Conservation (phyloP, 164 flowering plant species). For the Vitis vinifera region ASM3070453v1 NC_081815.1:1354001-1354500, state of each 20-base stretch:
- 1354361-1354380: constrained; percentile 93
- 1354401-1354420: too few relatives aligned
- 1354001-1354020: constrained; percentile 13
- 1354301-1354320: constrained; percentile 88
- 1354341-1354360: constrained; percentile 90
- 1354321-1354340: constrained; percentile 72
- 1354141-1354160: constrained; percentile 22
- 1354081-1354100: not conserved
- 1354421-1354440: too few relatives aligned
- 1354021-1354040: constrained; percentile 4
- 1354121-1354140: constrained; percentile 13
- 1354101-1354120: constrained; percentile 8
- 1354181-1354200: not conserved
- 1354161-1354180: constrained; percentile 1
- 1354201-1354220: not conserved
- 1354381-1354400: not conserved
- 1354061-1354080: not conserved
- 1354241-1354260: constrained; percentile 38
- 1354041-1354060: constrained; percentile 12
- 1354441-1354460: too few relatives aligned
- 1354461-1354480: not conserved
- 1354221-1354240: not conserved
- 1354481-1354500: constrained; percentile 95
- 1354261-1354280: constrained; percentile 77
- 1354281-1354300: constrained; percentile 91